Conservation (phyloP, 1,284 basidiomycete species). For the Microbotryum saponariae region DNA sequence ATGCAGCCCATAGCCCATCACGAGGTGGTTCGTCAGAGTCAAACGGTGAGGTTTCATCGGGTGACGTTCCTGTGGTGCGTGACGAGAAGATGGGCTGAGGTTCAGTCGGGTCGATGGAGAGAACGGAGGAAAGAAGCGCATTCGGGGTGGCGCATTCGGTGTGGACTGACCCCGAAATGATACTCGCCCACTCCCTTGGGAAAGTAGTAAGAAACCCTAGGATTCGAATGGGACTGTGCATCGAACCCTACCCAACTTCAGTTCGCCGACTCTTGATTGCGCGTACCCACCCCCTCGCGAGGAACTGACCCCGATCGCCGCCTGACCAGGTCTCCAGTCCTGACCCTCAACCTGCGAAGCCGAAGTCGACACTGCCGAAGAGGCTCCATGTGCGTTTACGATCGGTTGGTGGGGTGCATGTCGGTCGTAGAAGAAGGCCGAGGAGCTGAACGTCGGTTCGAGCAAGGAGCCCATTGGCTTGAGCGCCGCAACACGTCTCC, state of each 20-base stretch:
- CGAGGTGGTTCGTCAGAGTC: conserved; percentile 88
- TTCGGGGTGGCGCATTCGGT: no score
- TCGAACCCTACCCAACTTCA: no score
- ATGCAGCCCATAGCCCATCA: conserved; percentile 92
- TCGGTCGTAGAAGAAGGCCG: conserved; percentile 13
- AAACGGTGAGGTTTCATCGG: conserved; percentile 97
- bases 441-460: conserved; percentile 12
- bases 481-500: no score
- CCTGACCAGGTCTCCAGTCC: no score
- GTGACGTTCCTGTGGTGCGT: conserved; percentile 66
- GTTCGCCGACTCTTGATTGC: no score
- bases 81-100: background rate
- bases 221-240: conserved; percentile 25
- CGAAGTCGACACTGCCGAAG: no score
- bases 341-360: no score
- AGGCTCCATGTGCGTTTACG: background rate
- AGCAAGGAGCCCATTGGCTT: background rate
- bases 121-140: no score
- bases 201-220: conserved; percentile 81
- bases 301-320: no score
- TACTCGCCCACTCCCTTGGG: conserved; percentile 89
- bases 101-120: background rate
- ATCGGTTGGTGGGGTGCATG: background rate
- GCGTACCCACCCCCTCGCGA: no score
- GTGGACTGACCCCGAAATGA: conserved; percentile 73